Evolutionary conservation across 352 stramenopile genomes (phyloP).

Genomic region (Globisporangium paroecandrum): DNA sequence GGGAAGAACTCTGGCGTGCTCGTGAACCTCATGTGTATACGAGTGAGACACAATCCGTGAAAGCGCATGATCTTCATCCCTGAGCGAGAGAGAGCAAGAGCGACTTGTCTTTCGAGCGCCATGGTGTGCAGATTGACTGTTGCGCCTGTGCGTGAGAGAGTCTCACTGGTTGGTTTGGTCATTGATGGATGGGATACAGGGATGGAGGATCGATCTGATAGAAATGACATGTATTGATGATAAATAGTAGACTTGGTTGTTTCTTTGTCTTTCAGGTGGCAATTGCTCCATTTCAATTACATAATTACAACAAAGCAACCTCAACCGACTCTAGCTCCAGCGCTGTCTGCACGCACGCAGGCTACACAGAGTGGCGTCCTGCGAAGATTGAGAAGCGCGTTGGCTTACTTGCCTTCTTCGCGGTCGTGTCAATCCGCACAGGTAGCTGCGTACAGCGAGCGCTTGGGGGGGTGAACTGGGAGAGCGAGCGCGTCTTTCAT

Average conservation of each 20-base stretch:
- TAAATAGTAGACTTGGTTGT: slow-evolving; percentile 10
- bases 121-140: too few species aligned
- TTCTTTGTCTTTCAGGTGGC: slow-evolving; percentile 7
- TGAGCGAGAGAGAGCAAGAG: too few species aligned
- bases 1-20: too few species aligned
- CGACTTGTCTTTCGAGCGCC: too few species aligned
- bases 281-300: slow-evolving; percentile 18
- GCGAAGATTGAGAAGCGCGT: slow-evolving; percentile 1
- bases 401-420: background rate
- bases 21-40: background rate
- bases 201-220: background rate
- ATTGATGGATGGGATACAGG: background rate
- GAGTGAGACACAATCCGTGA: too few species aligned
- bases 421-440: background rate
- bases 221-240: slow-evolving; percentile 8
- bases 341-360: too few species aligned
- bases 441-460: background rate
- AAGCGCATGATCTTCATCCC: too few species aligned
- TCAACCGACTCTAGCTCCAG: slow-evolving; percentile 19
- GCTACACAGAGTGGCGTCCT: background rate
- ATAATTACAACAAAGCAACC: slow-evolving; percentile 16
- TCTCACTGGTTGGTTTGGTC: too few species aligned
- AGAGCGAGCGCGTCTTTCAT: background rate
- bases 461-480: background rate
- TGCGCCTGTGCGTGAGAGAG: too few species aligned